Conservation (phyloP, 2,329 filamentous ascomycete species). For the Penicillium sp. region DNA sequence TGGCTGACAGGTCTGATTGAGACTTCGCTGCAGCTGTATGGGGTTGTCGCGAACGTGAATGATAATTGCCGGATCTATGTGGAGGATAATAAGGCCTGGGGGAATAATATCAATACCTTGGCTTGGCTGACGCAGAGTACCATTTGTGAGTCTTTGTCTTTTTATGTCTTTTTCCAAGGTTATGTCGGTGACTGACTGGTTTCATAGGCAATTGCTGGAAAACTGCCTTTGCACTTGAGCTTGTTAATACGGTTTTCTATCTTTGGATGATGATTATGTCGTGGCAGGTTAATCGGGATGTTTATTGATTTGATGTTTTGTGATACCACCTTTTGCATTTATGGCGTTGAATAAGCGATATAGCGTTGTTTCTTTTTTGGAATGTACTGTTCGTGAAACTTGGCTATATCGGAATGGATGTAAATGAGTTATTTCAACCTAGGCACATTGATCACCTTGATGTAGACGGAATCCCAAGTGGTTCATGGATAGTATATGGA, state of each 20-base stretch:
- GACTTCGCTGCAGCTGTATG: constrained; percentile 61
- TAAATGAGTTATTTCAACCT: not conserved
- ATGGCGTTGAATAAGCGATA: constrained; percentile 4
- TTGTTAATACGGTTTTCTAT: constrained; percentile 61
- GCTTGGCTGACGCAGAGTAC: constrained; percentile 62
- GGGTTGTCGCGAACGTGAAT: constrained; percentile 54
- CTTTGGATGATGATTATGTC: constrained; percentile 66
- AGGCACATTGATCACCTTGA: not conserved
- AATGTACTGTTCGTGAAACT: not conserved
- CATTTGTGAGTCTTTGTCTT: constrained; percentile 50
- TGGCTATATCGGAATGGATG: not conserved
- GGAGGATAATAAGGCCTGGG: constrained; percentile 43
- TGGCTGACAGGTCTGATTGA: constrained; percentile 62
- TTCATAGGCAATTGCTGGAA: constrained; percentile 58
- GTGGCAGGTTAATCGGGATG: constrained; percentile 49
- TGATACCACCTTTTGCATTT: constrained; percentile 7
- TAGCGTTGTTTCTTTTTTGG: not conserved
- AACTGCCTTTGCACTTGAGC: constrained; percentile 62
- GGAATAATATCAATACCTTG: constrained; percentile 54
- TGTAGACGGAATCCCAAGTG: not conserved
- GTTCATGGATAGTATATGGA: not conserved
- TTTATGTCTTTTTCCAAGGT: not conserved
- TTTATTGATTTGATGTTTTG: constrained; percentile 13
- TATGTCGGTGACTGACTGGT: constrained; percentile 13
- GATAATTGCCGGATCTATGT: constrained; percentile 59